phyloP scores from a whole-genome alignment of 2,329 filamentous ascomycete species.

The Hymenoscyphus occultus region DNA sequence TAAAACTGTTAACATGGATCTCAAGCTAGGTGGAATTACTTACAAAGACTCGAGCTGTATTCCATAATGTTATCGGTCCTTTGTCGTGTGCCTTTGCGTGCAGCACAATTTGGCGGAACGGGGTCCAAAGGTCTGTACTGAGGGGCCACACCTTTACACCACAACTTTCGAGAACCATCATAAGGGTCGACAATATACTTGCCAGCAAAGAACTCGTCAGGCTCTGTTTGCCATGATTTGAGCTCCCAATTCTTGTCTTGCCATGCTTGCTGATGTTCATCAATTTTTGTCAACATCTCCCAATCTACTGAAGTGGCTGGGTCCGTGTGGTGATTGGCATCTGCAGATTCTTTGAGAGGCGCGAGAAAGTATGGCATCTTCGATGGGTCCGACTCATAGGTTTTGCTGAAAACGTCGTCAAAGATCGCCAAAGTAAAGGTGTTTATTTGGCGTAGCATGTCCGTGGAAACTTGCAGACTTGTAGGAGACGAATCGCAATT shows the following conservation, averaged over 20 bases:
- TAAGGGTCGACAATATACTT: conserved; percentile 56
- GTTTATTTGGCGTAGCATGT: conserved; percentile 55
- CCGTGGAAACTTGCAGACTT: conserved; percentile 43
- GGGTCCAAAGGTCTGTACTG: conserved; percentile 62
- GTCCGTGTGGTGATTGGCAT: conserved; percentile 13
- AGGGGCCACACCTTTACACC: conserved; percentile 50
- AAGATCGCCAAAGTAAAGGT: conserved; percentile 75
- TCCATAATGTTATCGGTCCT: conserved; percentile 66
- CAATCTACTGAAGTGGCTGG: conserved; percentile 55
- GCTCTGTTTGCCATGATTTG: conserved; percentile 31
- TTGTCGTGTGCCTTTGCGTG: conserved; percentile 44
- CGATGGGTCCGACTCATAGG: conserved; percentile 60
- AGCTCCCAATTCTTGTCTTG: conserved; percentile 38
- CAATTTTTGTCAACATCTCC: conserved; percentile 48
- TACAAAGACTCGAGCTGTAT: conserved; percentile 76
- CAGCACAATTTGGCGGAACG: conserved; percentile 56
- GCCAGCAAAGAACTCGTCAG: conserved; percentile 49
- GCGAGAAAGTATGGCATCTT: conserved; percentile 83
- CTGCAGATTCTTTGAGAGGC: conserved; percentile 45
- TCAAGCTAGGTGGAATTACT: not conserved
- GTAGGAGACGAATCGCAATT: conserved; percentile 45
- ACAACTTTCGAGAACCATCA: conserved; percentile 63
- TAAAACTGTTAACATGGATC: not conserved
- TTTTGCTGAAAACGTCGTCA: conserved; percentile 84
- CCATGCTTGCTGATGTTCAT: conserved; percentile 37